Conservation (phyloP, 371 early-diverging fungal genomes). For the Conidiobolus incongruus region DNA sequence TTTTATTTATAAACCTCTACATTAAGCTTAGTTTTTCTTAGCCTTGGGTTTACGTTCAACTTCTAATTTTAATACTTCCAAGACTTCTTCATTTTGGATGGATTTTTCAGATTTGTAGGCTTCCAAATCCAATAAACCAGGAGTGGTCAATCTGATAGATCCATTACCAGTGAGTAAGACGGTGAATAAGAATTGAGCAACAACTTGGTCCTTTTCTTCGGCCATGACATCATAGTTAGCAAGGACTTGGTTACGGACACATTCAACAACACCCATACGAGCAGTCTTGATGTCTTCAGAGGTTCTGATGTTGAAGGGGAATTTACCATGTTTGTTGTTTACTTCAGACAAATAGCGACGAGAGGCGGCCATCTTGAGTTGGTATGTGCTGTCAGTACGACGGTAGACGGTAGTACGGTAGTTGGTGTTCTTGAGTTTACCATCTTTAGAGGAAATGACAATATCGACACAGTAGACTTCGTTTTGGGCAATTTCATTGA, state of each 20-base stretch:
- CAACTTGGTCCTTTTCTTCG: slow-evolving; percentile 59
- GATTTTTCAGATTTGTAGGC: slow-evolving; percentile 47
- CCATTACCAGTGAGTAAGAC: slow-evolving; percentile 71
- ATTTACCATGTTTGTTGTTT: slow-evolving; percentile 51
- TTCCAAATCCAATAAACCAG: slow-evolving; percentile 34
- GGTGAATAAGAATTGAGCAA: slow-evolving; percentile 82
- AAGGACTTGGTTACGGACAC: slow-evolving; percentile 58
- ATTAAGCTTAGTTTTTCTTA: too few relatives aligned
- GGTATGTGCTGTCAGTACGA: slow-evolving; percentile 63
- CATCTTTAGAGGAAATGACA: slow-evolving; percentile 67
- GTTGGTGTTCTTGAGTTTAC: slow-evolving; percentile 43
- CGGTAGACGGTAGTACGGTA: slow-evolving; percentile 81
- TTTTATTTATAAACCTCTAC: too few relatives aligned
- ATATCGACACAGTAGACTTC: slow-evolving; percentile 77
- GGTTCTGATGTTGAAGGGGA: slow-evolving; percentile 46
- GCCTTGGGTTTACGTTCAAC: slow-evolving; percentile 17
- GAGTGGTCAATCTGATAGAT: slow-evolving; percentile 42
- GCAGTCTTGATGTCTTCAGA: slow-evolving; percentile 70
- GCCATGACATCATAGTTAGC: slow-evolving; percentile 59
- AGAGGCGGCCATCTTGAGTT: slow-evolving; percentile 73
- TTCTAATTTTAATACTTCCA: slow-evolving; percentile 29
- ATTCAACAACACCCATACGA: slow-evolving; percentile 83
- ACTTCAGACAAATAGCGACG: slow-evolving; percentile 54
- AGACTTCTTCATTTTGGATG: slow-evolving; percentile 44
- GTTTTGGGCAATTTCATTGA: slow-evolving; percentile 54